These are phyloP conservation scores for Paecilomyces niveus DNA, from an alignment of 2,329 filamentous ascomycete species.

Conservation along the genomic window DNA sequence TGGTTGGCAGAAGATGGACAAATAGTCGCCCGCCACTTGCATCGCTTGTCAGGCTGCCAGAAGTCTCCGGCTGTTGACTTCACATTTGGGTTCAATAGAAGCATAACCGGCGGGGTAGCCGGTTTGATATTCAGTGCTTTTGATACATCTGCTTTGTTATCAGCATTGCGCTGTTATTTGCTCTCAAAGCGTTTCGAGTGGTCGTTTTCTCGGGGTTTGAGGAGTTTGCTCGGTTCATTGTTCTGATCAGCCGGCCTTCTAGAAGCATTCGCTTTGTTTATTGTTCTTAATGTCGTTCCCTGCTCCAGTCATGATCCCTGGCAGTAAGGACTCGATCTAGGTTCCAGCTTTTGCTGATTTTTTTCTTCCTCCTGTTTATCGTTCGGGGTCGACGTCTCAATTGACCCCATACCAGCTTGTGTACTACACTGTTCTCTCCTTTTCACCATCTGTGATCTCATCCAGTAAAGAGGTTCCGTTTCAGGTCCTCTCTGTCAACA, in stretches of 20 bases:
- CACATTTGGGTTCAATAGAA: conserved; percentile 1
- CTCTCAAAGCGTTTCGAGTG: not conserved
- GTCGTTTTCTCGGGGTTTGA: not conserved
- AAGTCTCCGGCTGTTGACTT: not conserved
- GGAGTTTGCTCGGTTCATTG: not conserved
- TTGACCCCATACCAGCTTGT: not conserved
- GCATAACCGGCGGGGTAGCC: not conserved
- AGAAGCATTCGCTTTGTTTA: conserved; percentile 5
- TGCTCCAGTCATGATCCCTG: conserved; percentile 21
- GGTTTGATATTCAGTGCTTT: conserved; percentile 3
- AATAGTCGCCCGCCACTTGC: conserved; percentile 20
- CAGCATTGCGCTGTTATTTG: not conserved
- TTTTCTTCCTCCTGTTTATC: conserved; percentile 14
- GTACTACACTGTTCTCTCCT: not conserved
- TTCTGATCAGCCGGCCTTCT: not conserved
- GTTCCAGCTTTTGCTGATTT: not conserved
- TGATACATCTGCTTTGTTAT: conserved; percentile 3
- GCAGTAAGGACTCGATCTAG: conserved; percentile 8
- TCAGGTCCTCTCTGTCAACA: not conserved
- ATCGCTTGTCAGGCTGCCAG: conserved; percentile 3
- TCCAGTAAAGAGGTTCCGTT: not conserved
- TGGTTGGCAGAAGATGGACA: conserved; percentile 61
- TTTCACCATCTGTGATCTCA: not conserved
- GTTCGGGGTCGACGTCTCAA: not conserved
- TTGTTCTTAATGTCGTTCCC: conserved; percentile 12